Conservation (phyloP, 164 flowering plant genomes). For the Akebia trifoliata region DNA sequence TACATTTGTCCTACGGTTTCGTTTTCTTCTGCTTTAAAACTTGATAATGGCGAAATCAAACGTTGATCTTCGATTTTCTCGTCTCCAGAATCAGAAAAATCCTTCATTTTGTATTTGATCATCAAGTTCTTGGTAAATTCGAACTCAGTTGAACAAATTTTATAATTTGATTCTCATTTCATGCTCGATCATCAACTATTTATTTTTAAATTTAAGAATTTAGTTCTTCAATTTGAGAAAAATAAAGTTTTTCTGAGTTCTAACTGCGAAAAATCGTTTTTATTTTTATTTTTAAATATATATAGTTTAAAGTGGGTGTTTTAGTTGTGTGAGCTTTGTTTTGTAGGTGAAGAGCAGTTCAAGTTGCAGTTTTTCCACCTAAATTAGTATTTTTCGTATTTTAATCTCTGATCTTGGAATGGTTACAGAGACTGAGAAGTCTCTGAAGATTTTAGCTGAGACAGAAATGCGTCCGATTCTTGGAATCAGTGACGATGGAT, state of each 20-base stretch:
- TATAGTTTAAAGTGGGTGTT: no score
- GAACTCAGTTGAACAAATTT: not conserved
- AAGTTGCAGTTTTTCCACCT: not conserved
- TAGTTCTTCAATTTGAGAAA: not conserved
- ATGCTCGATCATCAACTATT: slow-evolving; percentile 10
- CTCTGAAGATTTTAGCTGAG: slow-evolving; percentile 45
- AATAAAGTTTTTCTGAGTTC: not conserved
- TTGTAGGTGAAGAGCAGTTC: not conserved
- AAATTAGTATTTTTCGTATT: not conserved
- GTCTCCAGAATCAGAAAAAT: not conserved
- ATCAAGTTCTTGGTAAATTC: not conserved
- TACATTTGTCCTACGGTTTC: not conserved
- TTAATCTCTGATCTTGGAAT: not conserved
- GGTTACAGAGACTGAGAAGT: slow-evolving; percentile 12
- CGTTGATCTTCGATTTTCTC: no score
- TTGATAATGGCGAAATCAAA: no score
- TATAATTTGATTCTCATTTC: not conserved
- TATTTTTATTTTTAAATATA: not conserved
- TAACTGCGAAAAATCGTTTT: slow-evolving; percentile 11
- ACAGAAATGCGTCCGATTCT: slow-evolving; percentile 47
- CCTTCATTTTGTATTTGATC: slow-evolving; percentile 5
- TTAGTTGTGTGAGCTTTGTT: no score
- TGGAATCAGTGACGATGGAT: slow-evolving; percentile 27
- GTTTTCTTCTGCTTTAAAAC: no score
- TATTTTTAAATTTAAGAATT: not conserved